These are phyloP conservation scores for Trichosporon faecale DNA, from an alignment of 1,284 basidiomycete species.

Conservation along the genomic window DNA sequence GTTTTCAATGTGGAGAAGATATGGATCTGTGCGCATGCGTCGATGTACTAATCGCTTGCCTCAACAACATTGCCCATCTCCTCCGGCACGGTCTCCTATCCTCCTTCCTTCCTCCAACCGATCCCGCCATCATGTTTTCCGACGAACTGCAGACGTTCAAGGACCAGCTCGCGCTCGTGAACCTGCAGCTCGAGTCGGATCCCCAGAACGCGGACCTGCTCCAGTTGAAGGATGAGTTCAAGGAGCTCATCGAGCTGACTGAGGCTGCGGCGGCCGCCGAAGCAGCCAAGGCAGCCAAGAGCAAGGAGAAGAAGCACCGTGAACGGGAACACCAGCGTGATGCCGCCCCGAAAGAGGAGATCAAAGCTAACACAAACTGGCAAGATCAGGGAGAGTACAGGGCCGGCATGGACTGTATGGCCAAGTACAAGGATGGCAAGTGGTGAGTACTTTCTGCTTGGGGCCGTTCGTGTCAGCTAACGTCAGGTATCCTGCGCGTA, in stretches of 20 bases:
- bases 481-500: slow-evolving; percentile 76
- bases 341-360: slow-evolving; percentile 5
- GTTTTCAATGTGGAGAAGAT: neutral
- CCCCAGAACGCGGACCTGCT: slow-evolving; percentile 71
- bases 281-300: slow-evolving; percentile 19
- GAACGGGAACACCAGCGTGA: neutral
- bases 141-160: slow-evolving; percentile 77
- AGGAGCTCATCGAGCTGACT: slow-evolving; percentile 84
- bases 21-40: neutral
- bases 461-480: neutral
- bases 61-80: neutral
- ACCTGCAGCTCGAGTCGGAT: slow-evolving; percentile 76
- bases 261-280: slow-evolving; percentile 60
- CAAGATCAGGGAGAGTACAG: slow-evolving; percentile 49
- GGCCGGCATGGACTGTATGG: slow-evolving; percentile 89
- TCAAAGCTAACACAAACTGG: slow-evolving; percentile 26
- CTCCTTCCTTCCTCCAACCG: neutral
- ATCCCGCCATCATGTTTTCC: neutral
- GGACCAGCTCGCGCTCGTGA: slow-evolving; percentile 81
- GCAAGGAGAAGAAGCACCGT: slow-evolving; percentile 24
- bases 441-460: slow-evolving; percentile 54
- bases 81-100: neutral
- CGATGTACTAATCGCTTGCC: neutral
- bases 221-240: slow-evolving; percentile 73
- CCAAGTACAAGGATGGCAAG: slow-evolving; percentile 83